Conservation (phyloP, 139 green algal genomes). For the Chlamydomonas sp. region DNA sequence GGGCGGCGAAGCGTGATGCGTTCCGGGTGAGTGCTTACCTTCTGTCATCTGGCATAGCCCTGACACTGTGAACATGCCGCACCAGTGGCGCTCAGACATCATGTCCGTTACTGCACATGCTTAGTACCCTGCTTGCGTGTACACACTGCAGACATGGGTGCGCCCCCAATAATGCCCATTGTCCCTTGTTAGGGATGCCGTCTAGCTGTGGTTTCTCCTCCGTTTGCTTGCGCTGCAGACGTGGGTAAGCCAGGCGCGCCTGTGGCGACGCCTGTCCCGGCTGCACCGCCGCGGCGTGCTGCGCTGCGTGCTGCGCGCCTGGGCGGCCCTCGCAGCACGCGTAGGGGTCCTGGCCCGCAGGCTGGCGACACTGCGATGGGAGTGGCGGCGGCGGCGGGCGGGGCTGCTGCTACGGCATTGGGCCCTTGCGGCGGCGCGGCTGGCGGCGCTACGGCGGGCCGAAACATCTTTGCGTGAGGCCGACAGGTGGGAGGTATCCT, state of each 20-base stretch:
- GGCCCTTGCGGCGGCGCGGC: not conserved
- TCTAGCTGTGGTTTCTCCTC: too few relatives aligned
- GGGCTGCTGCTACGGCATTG: not conserved
- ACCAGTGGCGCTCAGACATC: too few relatives aligned
- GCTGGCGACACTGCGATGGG: not conserved
- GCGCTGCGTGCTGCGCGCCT: slow-evolving; percentile 22
- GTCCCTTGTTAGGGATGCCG: too few relatives aligned
- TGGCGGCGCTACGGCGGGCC: not conserved
- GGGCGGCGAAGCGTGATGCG: not conserved
- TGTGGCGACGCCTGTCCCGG: not conserved
- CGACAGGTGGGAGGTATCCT: not conserved
- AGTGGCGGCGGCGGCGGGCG: not conserved
- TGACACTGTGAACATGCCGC: not conserved
- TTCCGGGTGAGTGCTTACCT: slow-evolving; percentile 4
- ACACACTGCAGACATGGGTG: too few relatives aligned
- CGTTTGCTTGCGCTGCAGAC: not conserved
- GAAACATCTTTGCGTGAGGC: not conserved
- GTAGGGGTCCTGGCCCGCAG: slow-evolving; percentile 2
- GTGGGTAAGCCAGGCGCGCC: not conserved
- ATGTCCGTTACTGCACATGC: too few relatives aligned
- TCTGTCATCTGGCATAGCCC: too few relatives aligned
- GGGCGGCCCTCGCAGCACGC: not conserved
- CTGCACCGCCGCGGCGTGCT: not conserved
- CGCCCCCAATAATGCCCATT: too few relatives aligned
- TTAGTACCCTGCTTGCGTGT: too few relatives aligned